Evolutionary conservation across 2,329 filamentous ascomycete genomes (phyloP).

Genomic region (Ustulina deusta): DNA sequence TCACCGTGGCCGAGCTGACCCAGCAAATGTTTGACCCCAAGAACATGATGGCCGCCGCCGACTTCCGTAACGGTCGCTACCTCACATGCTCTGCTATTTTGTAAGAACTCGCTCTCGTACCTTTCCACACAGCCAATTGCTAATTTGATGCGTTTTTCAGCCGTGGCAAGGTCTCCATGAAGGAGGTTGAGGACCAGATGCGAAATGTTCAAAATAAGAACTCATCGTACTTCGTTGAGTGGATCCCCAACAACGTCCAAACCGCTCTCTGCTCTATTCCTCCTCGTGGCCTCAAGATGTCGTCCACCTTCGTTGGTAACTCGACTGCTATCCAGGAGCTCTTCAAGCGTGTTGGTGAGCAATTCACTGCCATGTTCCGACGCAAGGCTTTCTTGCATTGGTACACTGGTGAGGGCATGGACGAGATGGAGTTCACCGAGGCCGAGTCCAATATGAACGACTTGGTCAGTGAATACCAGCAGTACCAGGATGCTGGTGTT

Average conservation of each 20-base stretch:
- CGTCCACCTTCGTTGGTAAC: constrained; percentile 98
- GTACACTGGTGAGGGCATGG: constrained; percentile 99
- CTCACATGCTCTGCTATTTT: constrained; percentile 99
- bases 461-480: constrained; percentile 99
- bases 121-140: constrained; percentile 21
- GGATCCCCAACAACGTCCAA: constrained; percentile 99
- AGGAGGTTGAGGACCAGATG: constrained; percentile 99
- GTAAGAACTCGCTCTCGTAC: constrained; percentile 60
- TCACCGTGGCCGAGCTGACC: constrained; percentile 97
- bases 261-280: constrained; percentile 99
- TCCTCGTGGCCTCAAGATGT: constrained; percentile 98
- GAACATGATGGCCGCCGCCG: constrained; percentile 99
- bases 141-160: constrained; percentile 56
- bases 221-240: constrained; percentile 99
- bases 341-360: constrained; percentile 99
- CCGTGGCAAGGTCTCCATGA: constrained; percentile 99
- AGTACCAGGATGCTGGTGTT: constrained; percentile 99
- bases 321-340: constrained; percentile 99
- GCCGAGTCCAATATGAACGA: constrained; percentile 99
- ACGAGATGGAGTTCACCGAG: constrained; percentile 99
- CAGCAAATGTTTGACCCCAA: constrained; percentile 99
- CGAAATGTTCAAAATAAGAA: constrained; percentile 99
- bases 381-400: constrained; percentile 99
- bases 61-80: constrained; percentile 99
- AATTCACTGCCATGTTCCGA: constrained; percentile 99